Base-by-base conservation (phyloP, 208 protist genomes). In the Acanthamoeba quina region DNA sequence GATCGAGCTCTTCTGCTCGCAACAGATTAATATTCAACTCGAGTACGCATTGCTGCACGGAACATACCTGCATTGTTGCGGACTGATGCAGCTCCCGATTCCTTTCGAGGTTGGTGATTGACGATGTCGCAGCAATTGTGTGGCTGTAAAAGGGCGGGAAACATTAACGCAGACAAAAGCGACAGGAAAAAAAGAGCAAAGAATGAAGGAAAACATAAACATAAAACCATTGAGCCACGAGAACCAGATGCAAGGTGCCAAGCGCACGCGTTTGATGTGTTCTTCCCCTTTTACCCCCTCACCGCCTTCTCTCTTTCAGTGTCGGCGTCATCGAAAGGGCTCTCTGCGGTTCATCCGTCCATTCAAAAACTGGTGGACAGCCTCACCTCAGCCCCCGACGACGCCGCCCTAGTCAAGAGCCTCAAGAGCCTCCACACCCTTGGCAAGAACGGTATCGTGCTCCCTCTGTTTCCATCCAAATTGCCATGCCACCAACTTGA, bases 311-410 rank as follows among this genome's bases (percentile, higher is more conserved):
- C 52, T 10, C 1, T 56, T 29, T 13, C 29, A 86, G 78, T 86
- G 5, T 86, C 78, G 78, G 78, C 78, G 7, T 62, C 78, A 24
- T 26, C 78, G 29, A 86, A 86, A 37, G 78, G 78, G 6, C 78
- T 86, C 49, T 41, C 78, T 10, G 78, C 52, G 5, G 78, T 86
- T 13, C 78, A 86, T 31, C 78, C 78, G 11, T 86, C 78, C 13
- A 86, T 86, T 21, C 78, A 86, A 86, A 86, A 86, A 26, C 49
- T 86, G 5, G 78, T 86, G 21, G 78, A 86, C 52, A 62, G 78
- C 9, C 78, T 86, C 24, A 41, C 49, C 6, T 44, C 78, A 5
- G 11, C 78, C 17, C 15, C 41, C 49, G 78, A 86, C 41, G 78
- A 86, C 5, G 78, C 49, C 5, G 41, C 78, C 47, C 47, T 86